Conservation (phyloP, 345 rosid species). For the sweet orange (Citrus sinensis) region DVS_A1.0 CM039163.1:2647001-2647500, state of each 20-base stretch:
- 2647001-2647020: neutral
- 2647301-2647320: no score
- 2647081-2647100: neutral
- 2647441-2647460: no score
- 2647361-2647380: no score
- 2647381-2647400: no score
- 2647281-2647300: neutral
- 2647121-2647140: neutral
- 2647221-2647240: neutral
- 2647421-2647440: rapidly evolving
- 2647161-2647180: neutral
- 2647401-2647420: no score
- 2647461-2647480: no score
- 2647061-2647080: neutral
- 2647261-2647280: neutral
- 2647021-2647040: neutral
- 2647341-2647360: no score
- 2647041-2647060: neutral
- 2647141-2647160: neutral
- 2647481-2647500: no score
- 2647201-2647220: neutral
- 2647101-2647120: neutral
- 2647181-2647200: neutral
- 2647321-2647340: no score
- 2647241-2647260: neutral